A percentile compares a stretch with the other conserved stretches of the same genome.
phyloP scores from a whole-genome alignment of 2,329 filamentous ascomycete genomes.

The Penicillium sp. region DNA sequence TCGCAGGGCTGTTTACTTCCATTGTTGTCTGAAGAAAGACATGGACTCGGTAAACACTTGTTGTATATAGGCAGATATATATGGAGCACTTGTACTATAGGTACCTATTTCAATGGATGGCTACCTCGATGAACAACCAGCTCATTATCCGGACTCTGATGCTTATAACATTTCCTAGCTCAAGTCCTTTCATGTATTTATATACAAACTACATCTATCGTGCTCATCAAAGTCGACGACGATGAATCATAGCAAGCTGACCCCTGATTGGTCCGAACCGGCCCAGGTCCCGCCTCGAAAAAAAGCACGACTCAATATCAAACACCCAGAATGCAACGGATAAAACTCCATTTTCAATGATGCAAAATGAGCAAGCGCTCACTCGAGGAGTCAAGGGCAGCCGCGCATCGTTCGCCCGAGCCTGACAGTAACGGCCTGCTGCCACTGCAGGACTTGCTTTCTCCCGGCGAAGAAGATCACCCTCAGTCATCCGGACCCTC shows the following conservation, averaged over 20 bases:
- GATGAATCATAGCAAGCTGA: slow-evolving; percentile 15
- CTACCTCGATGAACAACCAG: too few relatives aligned
- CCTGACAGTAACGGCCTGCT: slow-evolving; percentile 27
- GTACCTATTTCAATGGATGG: too few relatives aligned
- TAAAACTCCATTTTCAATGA: slow-evolving; percentile 17
- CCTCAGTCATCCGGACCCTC: slow-evolving; percentile 20
- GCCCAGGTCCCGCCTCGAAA: slow-evolving; percentile 7
- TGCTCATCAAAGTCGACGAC: not conserved
- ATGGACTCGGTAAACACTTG: too few relatives aligned
- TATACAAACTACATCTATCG: not conserved
- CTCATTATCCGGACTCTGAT: too few relatives aligned
- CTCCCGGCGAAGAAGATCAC: slow-evolving; percentile 33
- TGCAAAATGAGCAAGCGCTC: slow-evolving; percentile 41
- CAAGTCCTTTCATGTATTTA: not conserved
- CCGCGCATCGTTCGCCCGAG: slow-evolving; percentile 21
- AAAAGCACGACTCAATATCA: slow-evolving; percentile 6
- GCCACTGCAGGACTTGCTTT: slow-evolving; percentile 36
- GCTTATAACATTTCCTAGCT: too few relatives aligned
- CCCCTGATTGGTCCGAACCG: slow-evolving; percentile 11
- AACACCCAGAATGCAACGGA: slow-evolving; percentile 1
- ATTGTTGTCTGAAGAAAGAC: too few relatives aligned
- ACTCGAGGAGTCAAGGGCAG: slow-evolving; percentile 31
- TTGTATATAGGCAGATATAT: too few relatives aligned
- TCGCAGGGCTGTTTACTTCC: too few relatives aligned
- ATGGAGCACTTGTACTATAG: too few relatives aligned